Evolutionary conservation across 2,329 filamentous ascomycete species (phyloP), one percentile per base, ranked within the genome.

Genomic region (Penicillium concentricum): DNA sequence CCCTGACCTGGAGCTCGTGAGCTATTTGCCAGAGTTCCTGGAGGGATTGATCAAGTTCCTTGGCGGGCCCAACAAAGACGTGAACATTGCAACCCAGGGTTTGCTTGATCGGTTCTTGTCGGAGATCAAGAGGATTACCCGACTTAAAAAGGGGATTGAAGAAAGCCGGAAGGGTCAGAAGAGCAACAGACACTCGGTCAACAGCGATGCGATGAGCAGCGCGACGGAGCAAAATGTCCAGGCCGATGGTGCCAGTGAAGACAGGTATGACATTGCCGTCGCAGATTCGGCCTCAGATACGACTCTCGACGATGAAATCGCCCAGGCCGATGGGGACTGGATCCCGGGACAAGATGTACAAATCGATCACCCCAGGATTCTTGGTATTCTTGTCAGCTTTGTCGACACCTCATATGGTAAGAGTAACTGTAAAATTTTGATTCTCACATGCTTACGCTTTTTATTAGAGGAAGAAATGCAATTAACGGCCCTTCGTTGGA

Each of bases 301-400:
- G 32, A 71, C 72, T 5, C 83, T 84, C 58, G 76, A 86, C 26
- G 82, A 83, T 15, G 80, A 81, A 22, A 76, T 75, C 18, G 77
- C 81, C 16, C 87, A 85, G 59, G 86, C 84, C 43, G 92, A 96
- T 66, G 92, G 92, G 58, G 94, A 97, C 70, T 99, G 93, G 92
- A 88, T 97, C 44, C 95, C 95, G 0, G 94, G 95, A 1, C 94
- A 99, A 75, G 94, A 99, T 73, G 92, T 97, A 8, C 89, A 95
- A 57, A 90, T 99, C 60, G 93, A 97, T 74, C 91, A 96, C 74
- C 87, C 90, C 58, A 91, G 89, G 63, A 96, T 99, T 35, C 78
- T 99, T 46, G 90, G 95, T 65, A 99, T 97, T 52, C 77, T 99
- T 41, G 92, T 96, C 2, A 87, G 88, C 13, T 97, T 94, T 61